Base-by-base conservation (phyloP, 192 early-diverging fungal species). In the Coemansia umbellata region DNA sequence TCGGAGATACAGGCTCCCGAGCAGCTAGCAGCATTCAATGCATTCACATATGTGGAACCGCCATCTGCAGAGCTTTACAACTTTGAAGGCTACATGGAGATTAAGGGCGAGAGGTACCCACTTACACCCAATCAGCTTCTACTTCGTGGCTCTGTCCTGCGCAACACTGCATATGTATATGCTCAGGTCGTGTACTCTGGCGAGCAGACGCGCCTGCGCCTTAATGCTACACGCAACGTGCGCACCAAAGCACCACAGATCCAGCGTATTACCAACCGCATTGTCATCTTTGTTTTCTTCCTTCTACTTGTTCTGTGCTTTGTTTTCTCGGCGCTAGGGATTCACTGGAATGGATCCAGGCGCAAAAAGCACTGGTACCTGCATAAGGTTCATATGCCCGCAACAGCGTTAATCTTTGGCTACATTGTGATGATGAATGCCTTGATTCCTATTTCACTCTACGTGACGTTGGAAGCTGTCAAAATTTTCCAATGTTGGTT, bases 391-490 rank as follows among this genome's bases (percentile, higher is more conserved):
- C 33, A 56, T 9, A 55, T 71, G 65, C 52, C 55, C 0, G 51
- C 55, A 8, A 28, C 63, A 1, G 58, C 66, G 33, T 43, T 80
- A 44, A 49, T 66, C 31, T 87, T 91, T 57, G 82, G 82, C 8
- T 90, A 81, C 72, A 78, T 93, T 43, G 84, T 91, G 28, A 80
- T 92, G 47, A 90, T 84, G 78, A 91, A 90, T 53, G 86, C 87
- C 21, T 77, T 92, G 74, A 91, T 94, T 45, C 91, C 91, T 0
- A 89, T 93, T 28, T 93, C 91, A 31, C 81, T 94, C 42, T 92
- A 90, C 40, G 90, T 94, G 42, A 90, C 87, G 31, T 82, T 94
- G 74, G 92, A 93, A 66, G 72, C 91, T 13, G 81, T 89, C 62
- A 91, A 91, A 60, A 62, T 93, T 26, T 77, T 70, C 63, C 74